Conservation (phyloP, 352 stramenopile genomes). For the Pythium dissotocum region DNA sequence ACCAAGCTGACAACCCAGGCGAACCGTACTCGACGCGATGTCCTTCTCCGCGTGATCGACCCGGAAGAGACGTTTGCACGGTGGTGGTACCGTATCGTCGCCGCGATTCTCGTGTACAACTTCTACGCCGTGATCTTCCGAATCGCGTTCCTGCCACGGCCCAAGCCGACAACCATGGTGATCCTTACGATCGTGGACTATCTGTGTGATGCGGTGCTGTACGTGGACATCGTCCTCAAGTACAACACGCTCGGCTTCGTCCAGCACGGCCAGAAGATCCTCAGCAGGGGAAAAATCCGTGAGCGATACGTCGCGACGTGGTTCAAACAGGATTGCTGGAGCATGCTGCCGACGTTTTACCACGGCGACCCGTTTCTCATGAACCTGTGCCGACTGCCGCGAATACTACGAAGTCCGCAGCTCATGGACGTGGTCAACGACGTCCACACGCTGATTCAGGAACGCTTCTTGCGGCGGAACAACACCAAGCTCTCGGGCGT, state of each 20-base stretch:
- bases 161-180: background rate
- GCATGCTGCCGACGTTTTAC: constrained; percentile 32
- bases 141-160: constrained; percentile 29
- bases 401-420: constrained; percentile 30
- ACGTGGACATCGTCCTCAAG: constrained; percentile 31
- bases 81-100: constrained; percentile 63
- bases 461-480: constrained; percentile 28
- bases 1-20: constrained; percentile 25
- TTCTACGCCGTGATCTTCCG: constrained; percentile 40
- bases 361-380: constrained; percentile 24
- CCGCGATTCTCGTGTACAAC: constrained; percentile 42
- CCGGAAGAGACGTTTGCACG: constrained; percentile 42
- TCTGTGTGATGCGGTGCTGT: constrained; percentile 24
- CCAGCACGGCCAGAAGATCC: constrained; percentile 30
- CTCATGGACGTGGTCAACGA: constrained; percentile 28
- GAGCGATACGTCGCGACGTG: constrained; percentile 26
- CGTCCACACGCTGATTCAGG: constrained; percentile 28
- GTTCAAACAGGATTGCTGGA: constrained; percentile 34
- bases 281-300: constrained; percentile 22
- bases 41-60: constrained; percentile 33
- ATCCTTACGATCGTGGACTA: constrained; percentile 27
- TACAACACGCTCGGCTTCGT: constrained; percentile 22
- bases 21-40: background rate
- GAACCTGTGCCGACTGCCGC: constrained; percentile 26
- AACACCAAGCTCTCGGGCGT: constrained; percentile 29